Conservation (phyloP, 345 rosid genomes). For the Trapa bicornis region DNA sequence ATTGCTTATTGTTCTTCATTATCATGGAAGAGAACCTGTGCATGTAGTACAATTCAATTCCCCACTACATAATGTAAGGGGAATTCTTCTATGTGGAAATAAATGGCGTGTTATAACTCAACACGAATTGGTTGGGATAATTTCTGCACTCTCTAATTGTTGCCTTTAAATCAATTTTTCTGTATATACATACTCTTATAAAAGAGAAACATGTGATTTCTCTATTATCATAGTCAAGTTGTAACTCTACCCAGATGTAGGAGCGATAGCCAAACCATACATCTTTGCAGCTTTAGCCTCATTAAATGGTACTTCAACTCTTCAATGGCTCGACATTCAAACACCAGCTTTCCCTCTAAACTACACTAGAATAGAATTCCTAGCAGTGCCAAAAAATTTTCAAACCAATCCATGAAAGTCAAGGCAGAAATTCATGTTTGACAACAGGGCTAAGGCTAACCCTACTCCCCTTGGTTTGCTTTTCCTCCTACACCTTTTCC, state of each 20-base stretch:
- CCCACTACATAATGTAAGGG: background rate
- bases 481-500: background rate
- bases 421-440: conserved; percentile 3
- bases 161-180: too few species aligned
- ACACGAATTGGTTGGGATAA: too few species aligned
- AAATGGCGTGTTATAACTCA: background rate
- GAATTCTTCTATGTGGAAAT: background rate
- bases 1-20: background rate
- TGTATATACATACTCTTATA: too few species aligned
- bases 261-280: background rate
- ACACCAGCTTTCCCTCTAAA: too few species aligned
- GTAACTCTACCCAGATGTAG: background rate
- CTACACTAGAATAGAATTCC: too few species aligned
- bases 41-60: background rate
- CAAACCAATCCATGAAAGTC: background rate
- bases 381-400: background rate
- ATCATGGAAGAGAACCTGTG: background rate
- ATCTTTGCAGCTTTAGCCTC: background rate
- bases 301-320: background rate
- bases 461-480: background rate
- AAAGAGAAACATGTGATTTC: too few species aligned
- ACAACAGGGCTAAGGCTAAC: background rate
- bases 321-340: too few species aligned
- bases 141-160: too few species aligned
- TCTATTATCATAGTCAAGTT: too few species aligned